Conservation (phyloP, 1,284 basidiomycete species). For the Rugiboletus extremiorientalis region DNA sequence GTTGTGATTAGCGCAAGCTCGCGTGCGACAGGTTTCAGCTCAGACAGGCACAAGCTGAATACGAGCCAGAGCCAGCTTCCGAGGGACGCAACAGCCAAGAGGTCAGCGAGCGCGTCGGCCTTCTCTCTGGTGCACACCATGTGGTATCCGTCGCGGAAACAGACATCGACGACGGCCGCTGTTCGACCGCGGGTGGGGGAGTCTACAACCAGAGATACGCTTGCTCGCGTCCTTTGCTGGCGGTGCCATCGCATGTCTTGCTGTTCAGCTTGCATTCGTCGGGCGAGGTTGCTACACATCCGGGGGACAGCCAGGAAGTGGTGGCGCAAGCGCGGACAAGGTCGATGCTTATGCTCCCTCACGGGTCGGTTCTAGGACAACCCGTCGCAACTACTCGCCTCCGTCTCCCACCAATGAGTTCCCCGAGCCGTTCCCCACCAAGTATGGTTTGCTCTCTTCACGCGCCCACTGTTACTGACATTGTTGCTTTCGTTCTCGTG, state of each 20-base stretch:
- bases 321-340: neutral
- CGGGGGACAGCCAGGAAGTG: neutral
- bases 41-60: constrained; percentile 16
- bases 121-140: constrained; percentile 16
- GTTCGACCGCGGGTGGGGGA: neutral
- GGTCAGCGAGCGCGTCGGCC: constrained; percentile 14
- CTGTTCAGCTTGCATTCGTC: constrained; percentile 27
- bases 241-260: constrained; percentile 27
- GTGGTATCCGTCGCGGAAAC: neutral
- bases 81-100: neutral
- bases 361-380: constrained; percentile 70
- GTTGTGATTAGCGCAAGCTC: too few relatives aligned
- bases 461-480: neutral
- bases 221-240: constrained; percentile 28
- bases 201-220: constrained; percentile 3
- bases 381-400: constrained; percentile 70
- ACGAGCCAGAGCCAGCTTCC: constrained; percentile 20
- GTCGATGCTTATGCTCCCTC: constrained; percentile 45
- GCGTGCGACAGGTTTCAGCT: neutral
- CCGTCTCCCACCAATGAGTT: constrained; percentile 64
- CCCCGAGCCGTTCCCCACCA: constrained; percentile 69
- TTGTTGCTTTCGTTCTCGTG: neutral
- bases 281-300: constrained; percentile 15
- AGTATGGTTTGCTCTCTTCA: constrained; percentile 28
- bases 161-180: neutral